Percentiles rank a stretch among this genome's conserved stretches.
These are phyloP conservation scores for Ophiostoma piceae DNA, from an alignment of 2,329 filamentous ascomycete genomes.

Conservation along the genomic window DNA sequence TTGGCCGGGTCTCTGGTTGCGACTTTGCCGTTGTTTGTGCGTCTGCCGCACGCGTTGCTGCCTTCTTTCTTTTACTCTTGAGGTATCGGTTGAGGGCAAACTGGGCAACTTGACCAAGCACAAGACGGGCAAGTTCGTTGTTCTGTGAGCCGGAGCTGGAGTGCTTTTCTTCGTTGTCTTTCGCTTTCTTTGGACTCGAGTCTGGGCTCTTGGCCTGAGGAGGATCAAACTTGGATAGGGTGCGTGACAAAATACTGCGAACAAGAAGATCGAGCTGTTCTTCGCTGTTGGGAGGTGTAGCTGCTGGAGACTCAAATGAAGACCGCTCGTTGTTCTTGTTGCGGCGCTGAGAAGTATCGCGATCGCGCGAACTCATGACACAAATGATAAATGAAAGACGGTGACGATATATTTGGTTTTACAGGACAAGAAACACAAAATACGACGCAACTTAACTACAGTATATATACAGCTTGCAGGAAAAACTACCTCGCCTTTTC, in stretches of 20 bases:
- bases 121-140: constrained; percentile 21
- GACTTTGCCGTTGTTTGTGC: not conserved
- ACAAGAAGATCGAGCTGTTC: constrained; percentile 17
- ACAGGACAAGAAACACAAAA: not conserved
- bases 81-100: constrained; percentile 21
- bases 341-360: not conserved
- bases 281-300: not conserved
- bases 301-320: not conserved
- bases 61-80: constrained; percentile 5
- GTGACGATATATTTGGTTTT: not conserved
- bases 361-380: constrained; percentile 1
- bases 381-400: too few species aligned
- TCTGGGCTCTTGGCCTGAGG: not conserved
- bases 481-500: not conserved
- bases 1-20: not conserved
- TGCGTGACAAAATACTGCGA: constrained; percentile 5
- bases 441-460: not conserved
- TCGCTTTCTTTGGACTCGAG: not conserved
- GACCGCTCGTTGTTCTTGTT: not conserved
- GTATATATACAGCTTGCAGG: not conserved
- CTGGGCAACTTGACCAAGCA: constrained; percentile 23
- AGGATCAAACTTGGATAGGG: constrained; percentile 6
- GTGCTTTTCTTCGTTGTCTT: not conserved
- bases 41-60: not conserved
- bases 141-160: not conserved